Evolutionary conservation across 2,329 filamentous ascomycete genomes (phyloP).

Genomic region (Fusarium praegraminearum): DNA sequence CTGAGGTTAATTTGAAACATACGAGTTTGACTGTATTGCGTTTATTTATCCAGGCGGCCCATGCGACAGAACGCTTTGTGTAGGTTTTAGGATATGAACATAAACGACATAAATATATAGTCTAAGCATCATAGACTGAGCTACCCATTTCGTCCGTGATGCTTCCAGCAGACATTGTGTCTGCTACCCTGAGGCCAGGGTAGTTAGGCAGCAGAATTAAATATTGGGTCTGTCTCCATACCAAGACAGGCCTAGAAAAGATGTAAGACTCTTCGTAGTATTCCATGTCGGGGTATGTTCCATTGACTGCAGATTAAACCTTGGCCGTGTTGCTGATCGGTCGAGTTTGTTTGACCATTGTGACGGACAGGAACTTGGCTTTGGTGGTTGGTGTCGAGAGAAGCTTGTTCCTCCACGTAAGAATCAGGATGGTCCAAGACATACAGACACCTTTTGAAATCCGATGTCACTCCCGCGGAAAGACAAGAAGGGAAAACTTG

Average conservation of each 20-base stretch:
- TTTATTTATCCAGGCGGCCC: no score
- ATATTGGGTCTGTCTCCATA: constrained; percentile 20
- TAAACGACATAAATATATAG: neutral
- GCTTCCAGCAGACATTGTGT: rapidly evolving
- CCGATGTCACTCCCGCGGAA: neutral
- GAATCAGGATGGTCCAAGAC: neutral
- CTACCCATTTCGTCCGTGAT: rapidly evolving
- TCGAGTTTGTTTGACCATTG: neutral
- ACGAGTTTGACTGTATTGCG: no score
- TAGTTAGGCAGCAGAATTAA: constrained; percentile 37
- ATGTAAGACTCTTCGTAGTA: neutral
- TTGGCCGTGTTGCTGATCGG: neutral
- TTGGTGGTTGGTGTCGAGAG: neutral
- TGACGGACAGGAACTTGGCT: neutral
- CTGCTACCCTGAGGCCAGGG: neutral
- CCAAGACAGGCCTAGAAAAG: constrained; percentile 17
- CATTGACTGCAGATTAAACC: neutral
- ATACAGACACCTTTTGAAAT: neutral
- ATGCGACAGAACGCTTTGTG: no score
- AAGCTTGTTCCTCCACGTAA: constrained; percentile 2
- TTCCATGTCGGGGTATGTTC: constrained; percentile 12
- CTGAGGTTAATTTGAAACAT: no score
- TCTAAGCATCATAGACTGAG: rapidly evolving
- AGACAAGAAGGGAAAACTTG: constrained; percentile 9
- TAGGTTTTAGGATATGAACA: no score